These are phyloP conservation scores for Boletellus sp. DNA, from an alignment of 768 basidiomycete species.

Conservation along the genomic window DNA sequence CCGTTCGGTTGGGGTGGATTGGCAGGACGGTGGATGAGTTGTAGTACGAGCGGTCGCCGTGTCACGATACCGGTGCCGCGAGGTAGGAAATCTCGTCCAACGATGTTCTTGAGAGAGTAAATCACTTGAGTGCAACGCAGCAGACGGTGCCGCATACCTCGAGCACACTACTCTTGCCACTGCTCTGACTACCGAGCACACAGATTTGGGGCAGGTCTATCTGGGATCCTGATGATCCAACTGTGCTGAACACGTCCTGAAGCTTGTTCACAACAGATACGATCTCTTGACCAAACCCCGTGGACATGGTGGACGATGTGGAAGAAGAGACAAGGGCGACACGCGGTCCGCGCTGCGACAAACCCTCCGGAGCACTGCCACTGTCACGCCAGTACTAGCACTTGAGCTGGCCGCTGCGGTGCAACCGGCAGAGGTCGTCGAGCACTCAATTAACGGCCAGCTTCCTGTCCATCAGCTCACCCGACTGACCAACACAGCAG, in stretches of 20 bases:
- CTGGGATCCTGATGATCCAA: slow-evolving; percentile 70
- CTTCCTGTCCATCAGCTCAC: background rate
- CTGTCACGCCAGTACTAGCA: background rate
- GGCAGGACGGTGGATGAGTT: slow-evolving; percentile 85
- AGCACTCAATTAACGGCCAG: background rate
- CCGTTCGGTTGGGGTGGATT: slow-evolving; percentile 44
- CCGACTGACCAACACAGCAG: background rate
- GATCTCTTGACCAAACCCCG: slow-evolving; percentile 76
- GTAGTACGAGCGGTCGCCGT: slow-evolving; percentile 90
- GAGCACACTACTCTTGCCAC: slow-evolving; percentile 89
- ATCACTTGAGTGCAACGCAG: background rate
- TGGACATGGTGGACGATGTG: slow-evolving; percentile 38
- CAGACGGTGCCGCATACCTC: slow-evolving; percentile 51
- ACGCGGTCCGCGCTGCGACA: slow-evolving; percentile 6
- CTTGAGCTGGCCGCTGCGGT: too few relatives aligned
- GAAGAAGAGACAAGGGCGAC: slow-evolving; percentile 15
- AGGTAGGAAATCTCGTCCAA: slow-evolving; percentile 97
- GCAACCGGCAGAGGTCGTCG: too few relatives aligned
- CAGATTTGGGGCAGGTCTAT: slow-evolving; percentile 93
- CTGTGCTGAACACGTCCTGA: slow-evolving; percentile 85
- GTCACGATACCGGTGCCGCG: slow-evolving; percentile 99
- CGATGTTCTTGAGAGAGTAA: slow-evolving; percentile 71
- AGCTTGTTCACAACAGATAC: slow-evolving; percentile 83
- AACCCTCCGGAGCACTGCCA: slow-evolving; percentile 30
- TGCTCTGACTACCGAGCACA: slow-evolving; percentile 87